Percentiles rank a stretch among this genome's conserved stretches.
Evolutionary conservation across 2,329 filamentous ascomycete species (phyloP).

Genomic region (Pseudocercospora eumusae): DNA sequence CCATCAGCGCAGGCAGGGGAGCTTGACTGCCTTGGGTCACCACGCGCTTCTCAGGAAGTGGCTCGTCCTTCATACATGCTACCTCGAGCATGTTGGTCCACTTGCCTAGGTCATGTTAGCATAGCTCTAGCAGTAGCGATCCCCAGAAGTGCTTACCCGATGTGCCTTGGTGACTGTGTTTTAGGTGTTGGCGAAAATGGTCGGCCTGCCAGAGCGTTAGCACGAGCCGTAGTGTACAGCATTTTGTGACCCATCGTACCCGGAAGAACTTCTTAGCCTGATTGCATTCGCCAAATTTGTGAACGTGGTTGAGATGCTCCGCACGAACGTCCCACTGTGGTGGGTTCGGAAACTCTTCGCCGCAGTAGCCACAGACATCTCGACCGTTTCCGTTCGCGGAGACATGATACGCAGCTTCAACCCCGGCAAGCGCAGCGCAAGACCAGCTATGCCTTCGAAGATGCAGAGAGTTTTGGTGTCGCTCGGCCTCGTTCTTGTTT

Average conservation of each 20-base stretch:
- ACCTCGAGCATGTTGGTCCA: conserved; percentile 99
- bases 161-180: conserved; percentile 58
- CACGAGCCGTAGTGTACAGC: neutral
- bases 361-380: conserved; percentile 93
- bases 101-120: conserved; percentile 87
- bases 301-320: conserved; percentile 82
- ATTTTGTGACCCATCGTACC: conserved; percentile 8
- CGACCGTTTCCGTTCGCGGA: conserved; percentile 62
- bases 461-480: conserved; percentile 93
- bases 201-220: conserved; percentile 59
- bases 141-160: conserved; percentile 12
- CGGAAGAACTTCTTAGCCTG: conserved; percentile 97
- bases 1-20: conserved; percentile 33
- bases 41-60: conserved; percentile 51
- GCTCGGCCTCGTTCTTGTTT: conserved; percentile 97
- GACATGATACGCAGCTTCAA: conserved; percentile 81
- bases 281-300: conserved; percentile 98
- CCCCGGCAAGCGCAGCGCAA: conserved; percentile 75
- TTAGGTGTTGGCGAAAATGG: conserved; percentile 96
- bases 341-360: conserved; percentile 84
- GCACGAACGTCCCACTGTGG: conserved; percentile 86
- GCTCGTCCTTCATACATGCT: conserved; percentile 92
- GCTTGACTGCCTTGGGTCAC: conserved; percentile 18
- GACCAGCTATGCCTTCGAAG: conserved; percentile 94
- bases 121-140: conserved; percentile 62